Base-by-base conservation (phyloP, 768 basidiomycete species). In the Lepiota brunneoincarnata region DNA sequence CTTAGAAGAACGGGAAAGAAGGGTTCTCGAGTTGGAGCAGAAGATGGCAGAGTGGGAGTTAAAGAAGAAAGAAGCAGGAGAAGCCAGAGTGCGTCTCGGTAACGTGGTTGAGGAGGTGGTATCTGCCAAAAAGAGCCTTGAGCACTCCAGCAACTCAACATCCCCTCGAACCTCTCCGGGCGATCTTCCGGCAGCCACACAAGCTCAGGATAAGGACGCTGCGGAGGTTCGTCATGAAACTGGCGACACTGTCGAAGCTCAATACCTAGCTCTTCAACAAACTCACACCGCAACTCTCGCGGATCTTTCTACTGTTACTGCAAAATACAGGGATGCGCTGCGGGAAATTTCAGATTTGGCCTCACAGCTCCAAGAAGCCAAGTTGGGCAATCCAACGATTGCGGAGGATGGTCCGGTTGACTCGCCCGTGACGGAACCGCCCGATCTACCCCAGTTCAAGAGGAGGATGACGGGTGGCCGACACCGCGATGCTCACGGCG, bases 321-420 rank as follows among this genome's bases (percentile, higher is more conserved):
- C 73, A 51, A 95, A 95, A 68, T 98, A 95, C 65, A 85, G 86
- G 26, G 90, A 96, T 56, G 91, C 95, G 15, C 78, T 98, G 26
- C 82, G 83, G 45, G 91, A 96, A 69, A 96, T 99, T 55, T 89
- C 89, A n/a, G 93, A 95, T 62, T 81, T 99, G 37, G 87, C 88
- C 15, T 80, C 85, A n/a, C 93, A 97, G 67, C 85, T 96, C 28
- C 84, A 94, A 63, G 95, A 96, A 65, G 80, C 84, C 6, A 92
- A 87, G 61, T 80, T 93, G 41, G 80, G 75, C 61, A 82, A 78
- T 58, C 67, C 78, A 6, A 67, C 62, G 35, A 65, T 69, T n/a
- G 51, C 66, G 23, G 74, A 74, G 50, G 51, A 64, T n/a, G 59
- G 57, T 41, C 51, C 61, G 7, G 58, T 64, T n/a, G 75, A 76